Evolutionary conservation across 345 rosid genomes (phyloP), one percentile per base, ranked within the genome.

Genomic region (Trapa bicornis): DNA sequence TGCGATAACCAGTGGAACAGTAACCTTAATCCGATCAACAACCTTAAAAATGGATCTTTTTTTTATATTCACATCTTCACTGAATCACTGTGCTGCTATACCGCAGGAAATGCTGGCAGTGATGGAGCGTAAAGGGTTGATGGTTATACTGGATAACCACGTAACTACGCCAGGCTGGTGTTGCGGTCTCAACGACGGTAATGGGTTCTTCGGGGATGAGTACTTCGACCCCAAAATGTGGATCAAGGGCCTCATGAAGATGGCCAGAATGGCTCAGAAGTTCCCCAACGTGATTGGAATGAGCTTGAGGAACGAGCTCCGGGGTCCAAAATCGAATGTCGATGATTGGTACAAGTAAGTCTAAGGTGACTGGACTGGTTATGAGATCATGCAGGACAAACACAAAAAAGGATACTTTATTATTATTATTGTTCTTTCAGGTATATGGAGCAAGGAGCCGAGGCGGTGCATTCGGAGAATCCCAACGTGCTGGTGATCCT

Each of bases 401-500:
- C 29, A 22, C 29, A 22, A 22, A 22, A 22, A 22, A 22, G 29
- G 29, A 22, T 22, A 22, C 29, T 22, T 22, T 22, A 22, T 22
- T 22, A 22, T 22, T 22, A 22, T 22, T 22, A 22, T 22, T 22
- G 29, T 22, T 22, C 33, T 81, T 22, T 6, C 2, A 67, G 75
- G 57, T 67, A 39, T 37, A 67, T 73, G 75, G 14, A 48, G 61
- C 61, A 62, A 67, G 85, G 83, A 48, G 83, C 85, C 9, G 78
- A 79, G 68, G 69, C 82, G 14, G 81, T 82, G n/a, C 83, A 82
- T 64, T 38, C 73, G 12, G 76, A 79, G n/a, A 82, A 82, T 47
- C 85, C 83, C 1, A 58, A 75, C 53, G 73, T 82, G 12, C 81
- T 82, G 4, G 81, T 82, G 33, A 76, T 79, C 56, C 76, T 82